These are phyloP conservation scores for Aspergillus spinulosporus DNA, from an alignment of 2,329 filamentous ascomycete genomes.

Conservation along the genomic window DNA sequence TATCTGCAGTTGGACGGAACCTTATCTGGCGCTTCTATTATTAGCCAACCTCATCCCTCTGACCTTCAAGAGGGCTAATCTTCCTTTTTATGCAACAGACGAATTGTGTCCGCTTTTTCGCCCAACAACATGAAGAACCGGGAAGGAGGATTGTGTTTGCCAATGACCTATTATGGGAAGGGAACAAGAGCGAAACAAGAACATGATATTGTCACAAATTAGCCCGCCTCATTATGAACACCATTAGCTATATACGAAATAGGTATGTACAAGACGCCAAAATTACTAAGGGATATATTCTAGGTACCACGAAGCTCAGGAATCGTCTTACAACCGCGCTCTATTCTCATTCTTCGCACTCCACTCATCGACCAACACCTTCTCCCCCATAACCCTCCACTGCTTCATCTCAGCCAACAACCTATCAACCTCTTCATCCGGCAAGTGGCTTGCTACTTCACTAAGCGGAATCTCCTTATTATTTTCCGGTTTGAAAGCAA, in stretches of 20 bases:
- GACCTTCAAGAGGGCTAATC: no score
- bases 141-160: no score
- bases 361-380: conserved; percentile 34
- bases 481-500: conserved; percentile 32
- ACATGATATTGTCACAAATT: no score
- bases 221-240: no score
- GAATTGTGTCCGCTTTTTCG: no score
- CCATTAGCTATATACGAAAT: not conserved
- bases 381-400: conserved; percentile 40
- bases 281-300: no score
- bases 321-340: conserved; percentile 24
- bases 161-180: no score
- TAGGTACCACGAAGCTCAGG: not conserved
- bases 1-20: not conserved
- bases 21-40: not conserved
- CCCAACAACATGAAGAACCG: no score
- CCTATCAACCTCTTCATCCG: conserved; percentile 39
- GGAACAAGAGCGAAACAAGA: no score
- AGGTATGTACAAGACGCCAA: not conserved
- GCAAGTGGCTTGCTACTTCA: conserved; percentile 30
- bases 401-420: conserved; percentile 29
- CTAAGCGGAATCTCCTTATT: conserved; percentile 36
- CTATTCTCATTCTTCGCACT: conserved; percentile 21
- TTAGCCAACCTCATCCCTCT: not conserved
- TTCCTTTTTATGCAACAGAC: no score